Evolutionary conservation across 495 filamentous ascomycete species (phyloP).

Genomic region (Tuber indicum): DNA sequence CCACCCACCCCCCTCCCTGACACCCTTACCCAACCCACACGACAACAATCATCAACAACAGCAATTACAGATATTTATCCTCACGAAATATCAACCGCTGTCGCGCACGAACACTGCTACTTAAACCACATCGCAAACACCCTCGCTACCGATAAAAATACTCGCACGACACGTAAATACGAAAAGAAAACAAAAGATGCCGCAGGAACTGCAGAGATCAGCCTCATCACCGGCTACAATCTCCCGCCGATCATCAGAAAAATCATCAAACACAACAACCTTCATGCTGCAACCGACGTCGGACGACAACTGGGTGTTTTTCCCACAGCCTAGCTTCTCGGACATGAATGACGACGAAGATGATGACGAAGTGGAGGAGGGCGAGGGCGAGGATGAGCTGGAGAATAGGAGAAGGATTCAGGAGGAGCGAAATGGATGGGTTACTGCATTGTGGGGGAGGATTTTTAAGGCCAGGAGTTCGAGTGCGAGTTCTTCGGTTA

Average conservation of each 20-base stretch:
- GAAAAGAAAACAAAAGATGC: not conserved
- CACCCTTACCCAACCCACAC: not conserved
- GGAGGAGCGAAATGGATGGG: conserved; percentile 33
- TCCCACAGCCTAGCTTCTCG: conserved; percentile 31
- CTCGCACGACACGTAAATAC: not conserved
- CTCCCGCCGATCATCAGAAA: not conserved
- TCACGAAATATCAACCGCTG: not conserved
- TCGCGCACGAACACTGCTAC: not conserved
- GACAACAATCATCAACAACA: not conserved
- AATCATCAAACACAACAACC: conserved; percentile 8
- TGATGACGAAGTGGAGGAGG: conserved; percentile 25
- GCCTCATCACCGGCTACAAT: not conserved
- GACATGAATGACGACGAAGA: conserved; percentile 34
- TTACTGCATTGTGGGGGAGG: conserved; percentile 33
- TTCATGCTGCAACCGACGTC: conserved; percentile 26
- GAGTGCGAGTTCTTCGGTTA: not conserved
- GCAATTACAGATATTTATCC: not conserved
- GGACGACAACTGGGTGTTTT: conserved; percentile 37
- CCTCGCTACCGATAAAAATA: not conserved
- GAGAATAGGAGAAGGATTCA: conserved; percentile 23
- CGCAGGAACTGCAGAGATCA: not conserved
- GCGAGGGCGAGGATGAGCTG: conserved; percentile 21
- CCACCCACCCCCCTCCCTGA: not conserved
- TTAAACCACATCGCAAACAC: not conserved
- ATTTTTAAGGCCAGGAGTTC: conserved; percentile 29